Percentiles rank a stretch among this genome's conserved stretches.
Conservation (phyloP, 1,284 basidiomycete genomes). For the Phaffia rhodozyma region DNA sequence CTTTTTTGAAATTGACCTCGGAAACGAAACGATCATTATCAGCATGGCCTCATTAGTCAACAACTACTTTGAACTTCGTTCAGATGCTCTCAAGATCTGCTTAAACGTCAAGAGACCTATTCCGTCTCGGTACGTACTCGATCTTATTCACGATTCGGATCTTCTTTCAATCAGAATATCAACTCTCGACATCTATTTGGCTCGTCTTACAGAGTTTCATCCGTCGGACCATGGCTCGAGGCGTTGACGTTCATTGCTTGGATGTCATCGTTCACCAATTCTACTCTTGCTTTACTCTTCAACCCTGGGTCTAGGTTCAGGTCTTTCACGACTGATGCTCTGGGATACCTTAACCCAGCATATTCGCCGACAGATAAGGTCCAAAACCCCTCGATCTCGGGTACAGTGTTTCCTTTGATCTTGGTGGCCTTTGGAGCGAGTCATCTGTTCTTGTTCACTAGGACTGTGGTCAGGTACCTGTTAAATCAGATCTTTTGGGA, state of each 20-base stretch:
- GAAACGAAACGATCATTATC: not conserved
- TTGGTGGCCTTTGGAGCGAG: slow-evolving; percentile 64
- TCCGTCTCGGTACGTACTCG: slow-evolving; percentile 59
- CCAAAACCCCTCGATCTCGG: slow-evolving; percentile 19
- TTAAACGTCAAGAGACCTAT: slow-evolving; percentile 74
- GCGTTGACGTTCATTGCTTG: slow-evolving; percentile 75
- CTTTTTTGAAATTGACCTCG: not conserved
- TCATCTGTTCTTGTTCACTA: slow-evolving; percentile 63
- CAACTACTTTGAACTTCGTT: slow-evolving; percentile 82
- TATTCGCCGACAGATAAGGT: slow-evolving; percentile 19
- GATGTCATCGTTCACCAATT: slow-evolving; percentile 64
- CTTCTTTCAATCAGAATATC: not conserved
- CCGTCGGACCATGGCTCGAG: slow-evolving; percentile 86
- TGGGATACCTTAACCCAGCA: slow-evolving; percentile 5
- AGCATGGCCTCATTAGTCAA: slow-evolving; percentile 62
- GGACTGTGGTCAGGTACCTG: slow-evolving; percentile 51
- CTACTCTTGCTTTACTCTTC: slow-evolving; percentile 24
- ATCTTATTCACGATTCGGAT: slow-evolving; percentile 25
- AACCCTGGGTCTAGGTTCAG: not conserved
- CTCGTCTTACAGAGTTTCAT: slow-evolving; percentile 24
- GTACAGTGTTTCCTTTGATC: slow-evolving; percentile 48
- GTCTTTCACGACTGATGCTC: slow-evolving; percentile 2
- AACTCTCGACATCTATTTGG: not conserved
- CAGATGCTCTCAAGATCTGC: slow-evolving; percentile 90
- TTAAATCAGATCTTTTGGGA: slow-evolving; percentile 65